phyloP scores from a whole-genome alignment of 208 protist species.

The Herpetomonas samuelpessoai region DNA sequence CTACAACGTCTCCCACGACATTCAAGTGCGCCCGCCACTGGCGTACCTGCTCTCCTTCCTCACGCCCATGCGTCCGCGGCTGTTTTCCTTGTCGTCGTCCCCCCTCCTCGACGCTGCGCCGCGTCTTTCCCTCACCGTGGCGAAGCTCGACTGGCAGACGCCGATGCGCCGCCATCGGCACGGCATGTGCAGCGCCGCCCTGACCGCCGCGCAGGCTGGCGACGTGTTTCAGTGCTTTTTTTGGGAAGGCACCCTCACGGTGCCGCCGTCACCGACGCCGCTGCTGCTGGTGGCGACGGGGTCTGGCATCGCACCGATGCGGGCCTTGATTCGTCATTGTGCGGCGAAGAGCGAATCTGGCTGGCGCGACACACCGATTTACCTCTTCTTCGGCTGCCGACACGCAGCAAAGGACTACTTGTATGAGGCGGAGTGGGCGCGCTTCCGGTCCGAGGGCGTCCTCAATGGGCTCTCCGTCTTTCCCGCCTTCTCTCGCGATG shows the following conservation, averaged over 20 bases:
- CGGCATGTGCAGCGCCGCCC: constrained; percentile 69
- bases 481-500: constrained; percentile 82
- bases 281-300: constrained; percentile 74
- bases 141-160: constrained; percentile 69
- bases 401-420: constrained; percentile 67
- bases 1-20: constrained; percentile 25
- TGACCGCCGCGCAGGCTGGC: constrained; percentile 28
- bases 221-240: constrained; percentile 55
- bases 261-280: constrained; percentile 40
- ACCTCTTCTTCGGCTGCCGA: constrained; percentile 81
- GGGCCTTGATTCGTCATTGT: constrained; percentile 65
- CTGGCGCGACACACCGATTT: constrained; percentile 55
- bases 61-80: constrained; percentile 62
- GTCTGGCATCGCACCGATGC: constrained; percentile 82
- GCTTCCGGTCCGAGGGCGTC: constrained; percentile 15
- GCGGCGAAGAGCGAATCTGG: constrained; percentile 18
- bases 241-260: constrained; percentile 59
- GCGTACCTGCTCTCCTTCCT: constrained; percentile 58
- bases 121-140: constrained; percentile 56
- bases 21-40: constrained; percentile 43
- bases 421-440: constrained; percentile 66
- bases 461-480: constrained; percentile 57
- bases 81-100: constrained; percentile 77
- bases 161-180: constrained; percentile 65
- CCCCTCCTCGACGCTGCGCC: constrained; percentile 38